These are phyloP conservation scores for Torulaspora globosa DNA, from an alignment of 1,139 yeast genomes.

Conservation along the genomic window DNA sequence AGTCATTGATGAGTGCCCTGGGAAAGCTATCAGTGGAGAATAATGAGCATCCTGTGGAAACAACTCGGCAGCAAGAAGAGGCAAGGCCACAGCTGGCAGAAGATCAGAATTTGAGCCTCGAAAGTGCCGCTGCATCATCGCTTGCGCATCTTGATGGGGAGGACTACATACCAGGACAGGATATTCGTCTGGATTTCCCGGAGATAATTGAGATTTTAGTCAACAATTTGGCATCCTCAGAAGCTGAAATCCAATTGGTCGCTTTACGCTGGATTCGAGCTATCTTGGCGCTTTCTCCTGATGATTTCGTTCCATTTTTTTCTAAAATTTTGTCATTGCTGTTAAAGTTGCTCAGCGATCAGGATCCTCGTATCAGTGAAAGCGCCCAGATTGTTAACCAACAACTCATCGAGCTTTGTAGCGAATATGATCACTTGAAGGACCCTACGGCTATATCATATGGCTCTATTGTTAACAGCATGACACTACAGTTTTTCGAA, in stretches of 20 bases:
- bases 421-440: conserved; percentile 33
- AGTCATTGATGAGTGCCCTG: conserved; percentile 32
- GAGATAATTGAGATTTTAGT: conserved; percentile 76
- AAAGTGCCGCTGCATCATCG: conserved; percentile 13
- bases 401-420: conserved; percentile 47
- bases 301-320: conserved; percentile 62
- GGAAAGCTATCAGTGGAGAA: conserved; percentile 25
- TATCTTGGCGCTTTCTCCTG: conserved; percentile 69
- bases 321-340: conserved; percentile 56
- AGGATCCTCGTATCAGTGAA: conserved; percentile 44
- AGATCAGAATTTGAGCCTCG: conserved; percentile 11
- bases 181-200: conserved; percentile 74
- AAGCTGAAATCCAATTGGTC: conserved; percentile 73
- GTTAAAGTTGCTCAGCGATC: conserved; percentile 52
- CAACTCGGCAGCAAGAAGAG: conserved; percentile 14
- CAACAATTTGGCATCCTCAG: conserved; percentile 68
- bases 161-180: conserved; percentile 77
- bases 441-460: conserved; percentile 48
- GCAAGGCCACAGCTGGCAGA: conserved; percentile 6
- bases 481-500: conserved; percentile 57
- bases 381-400: conserved; percentile 54
- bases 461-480: conserved; percentile 54
- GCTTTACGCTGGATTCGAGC: conserved; percentile 82
- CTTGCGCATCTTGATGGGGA: conserved; percentile 45
- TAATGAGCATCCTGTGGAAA: conserved; percentile 14